Base-by-base conservation (phyloP, 2,329 filamentous ascomycete genomes). In the Colletotrichum lupini region DNA sequence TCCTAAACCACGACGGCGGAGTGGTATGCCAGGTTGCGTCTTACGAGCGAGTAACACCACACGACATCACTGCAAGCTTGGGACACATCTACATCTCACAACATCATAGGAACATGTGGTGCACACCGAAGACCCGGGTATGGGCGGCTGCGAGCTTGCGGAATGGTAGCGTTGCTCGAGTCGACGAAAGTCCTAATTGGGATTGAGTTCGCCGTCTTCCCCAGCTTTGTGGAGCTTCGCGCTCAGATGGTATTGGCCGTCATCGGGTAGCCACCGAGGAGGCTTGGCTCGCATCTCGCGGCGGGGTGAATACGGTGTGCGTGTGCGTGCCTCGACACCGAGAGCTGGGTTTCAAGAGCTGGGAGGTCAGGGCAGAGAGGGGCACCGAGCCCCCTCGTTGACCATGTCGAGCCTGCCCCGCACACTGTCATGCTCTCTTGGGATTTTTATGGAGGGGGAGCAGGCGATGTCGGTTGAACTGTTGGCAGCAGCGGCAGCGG, bases 281-380 rank as follows among this genome's bases (percentile, higher is more conserved):
- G 66, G 67, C 65, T 73, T 70, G 56, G 61, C 72, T 46, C 52
- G 71, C 72, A 42, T 74, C 55, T 60, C 55, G 58, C 63, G 37
- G 49, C 32, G 24, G 56, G 68, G 70, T 53, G 58, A 52, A 57
- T 42, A n/a, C 42, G 42, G 19, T 22, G 19, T 22, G 42, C 8
- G 63, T 22, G 53, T 72, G 58, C 19, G 53, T 67, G 52, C 63
- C 19, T 74, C 62, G 53, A 72, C 42, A 49, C 58, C 52, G 19
- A 53, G 35, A 53, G 57, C 28, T 32, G 63, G 72, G 68, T 74
- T 72, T 72, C 68, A 72, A 68, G 63, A 64, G 62, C 58, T 72
- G 35, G 52, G 26, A 42, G 52, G 72, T 28, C 55, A 56, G 42
- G 62, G 64, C 63, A 68, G 22, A 26, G n/a, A 35, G 37, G 42